Evolutionary conservation across 2,329 filamentous ascomycete species (phyloP), one percentile per base, ranked within the genome.

Genomic region (Aspergillus amoenus): DNA sequence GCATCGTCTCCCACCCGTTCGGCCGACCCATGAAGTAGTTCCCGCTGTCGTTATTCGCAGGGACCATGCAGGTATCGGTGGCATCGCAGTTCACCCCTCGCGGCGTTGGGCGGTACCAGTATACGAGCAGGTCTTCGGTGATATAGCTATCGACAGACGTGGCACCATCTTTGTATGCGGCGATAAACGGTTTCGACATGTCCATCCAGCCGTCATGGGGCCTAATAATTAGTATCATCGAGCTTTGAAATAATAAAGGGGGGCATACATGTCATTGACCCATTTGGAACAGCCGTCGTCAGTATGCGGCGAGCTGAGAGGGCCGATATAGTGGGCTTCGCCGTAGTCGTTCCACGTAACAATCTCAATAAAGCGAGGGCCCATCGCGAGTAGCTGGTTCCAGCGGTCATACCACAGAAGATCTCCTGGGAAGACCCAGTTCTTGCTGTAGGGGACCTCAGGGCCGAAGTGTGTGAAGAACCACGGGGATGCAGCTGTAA

Each of bases 81-180:
- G 77, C 66, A 57, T 82, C 80, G 66, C 82, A 84, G 66, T 81
- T 65, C 27, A 81, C 64, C 5, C 57, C 57, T 59, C 75, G 78
- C 1, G 76, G 76, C 0, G 78, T 81, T 2, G 80, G 81, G 1
- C 82, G 77, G 67, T 82, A 84, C 82, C 82, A 84, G 72, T 84
- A 84, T 24, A 82, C 69, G 11, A 84, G 66, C 65, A 81, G 73
- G 17, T 84, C 82, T 12, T 76, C 68, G 32, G 70, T 70, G 61
- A 83, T 79, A 67, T 78, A 78, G 15, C 56, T 59, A 21, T 66
- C 58, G 6, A 66, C 64, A 3, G 56, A 61, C 13, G 64, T 74
- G 3, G 70, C 73, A 9, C 77, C 79, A 46, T 74, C 77, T 60
- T 83, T 81, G 68, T 78, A 84, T 0, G 82, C 81, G 0, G 78